A percentile compares a stretch with the other conserved stretches of the same genome.
phyloP scores from a whole-genome alignment of 192 early-diverging fungal species.

The Cetraspora pellucida region DNA sequence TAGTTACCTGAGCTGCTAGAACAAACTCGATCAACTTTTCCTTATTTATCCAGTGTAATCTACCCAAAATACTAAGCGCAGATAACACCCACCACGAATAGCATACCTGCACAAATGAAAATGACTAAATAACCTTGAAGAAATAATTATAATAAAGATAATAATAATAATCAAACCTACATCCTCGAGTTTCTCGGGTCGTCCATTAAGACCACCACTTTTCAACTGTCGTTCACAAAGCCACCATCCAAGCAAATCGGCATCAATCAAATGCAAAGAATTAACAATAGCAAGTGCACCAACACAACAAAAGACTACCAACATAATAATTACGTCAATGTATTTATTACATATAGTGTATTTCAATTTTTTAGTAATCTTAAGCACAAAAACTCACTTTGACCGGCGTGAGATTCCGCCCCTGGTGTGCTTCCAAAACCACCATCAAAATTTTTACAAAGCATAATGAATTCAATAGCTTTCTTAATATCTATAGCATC shows the following conservation, averaged over 20 bases:
- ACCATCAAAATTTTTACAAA: conserved; percentile 94
- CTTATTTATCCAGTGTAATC: conserved; percentile 84
- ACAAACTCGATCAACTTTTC: conserved; percentile 79
- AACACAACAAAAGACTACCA: conserved; percentile 85
- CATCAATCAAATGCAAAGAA: conserved; percentile 76
- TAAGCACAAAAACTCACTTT: conserved; percentile 49
- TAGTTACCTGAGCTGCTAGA: conserved; percentile 68
- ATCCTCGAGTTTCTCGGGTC: conserved; percentile 95
- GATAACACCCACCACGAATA: conserved; percentile 99
- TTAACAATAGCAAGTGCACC: conserved; percentile 84
- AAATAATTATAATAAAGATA: background rate
- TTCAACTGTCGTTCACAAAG: conserved; percentile 89
- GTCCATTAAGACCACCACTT: conserved; percentile 92
- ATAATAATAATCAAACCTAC: conserved; percentile 48
- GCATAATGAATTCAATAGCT: conserved; percentile 70
- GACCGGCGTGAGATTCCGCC: conserved; percentile 89
- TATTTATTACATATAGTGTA: background rate
- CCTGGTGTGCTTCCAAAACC: conserved; percentile 90
- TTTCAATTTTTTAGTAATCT: conserved; percentile 11
- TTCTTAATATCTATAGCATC: conserved; percentile 59
- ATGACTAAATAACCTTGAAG: background rate
- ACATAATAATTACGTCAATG: background rate
- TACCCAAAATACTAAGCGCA: conserved; percentile 76
- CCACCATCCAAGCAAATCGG: conserved; percentile 89
- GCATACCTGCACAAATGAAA: conserved; percentile 65